Percentiles rank a stretch among this genome's conserved stretches.
Evolutionary conservation across 2,329 filamentous ascomycete genomes (phyloP).

Genomic region (Aspergillus sp.): DNA sequence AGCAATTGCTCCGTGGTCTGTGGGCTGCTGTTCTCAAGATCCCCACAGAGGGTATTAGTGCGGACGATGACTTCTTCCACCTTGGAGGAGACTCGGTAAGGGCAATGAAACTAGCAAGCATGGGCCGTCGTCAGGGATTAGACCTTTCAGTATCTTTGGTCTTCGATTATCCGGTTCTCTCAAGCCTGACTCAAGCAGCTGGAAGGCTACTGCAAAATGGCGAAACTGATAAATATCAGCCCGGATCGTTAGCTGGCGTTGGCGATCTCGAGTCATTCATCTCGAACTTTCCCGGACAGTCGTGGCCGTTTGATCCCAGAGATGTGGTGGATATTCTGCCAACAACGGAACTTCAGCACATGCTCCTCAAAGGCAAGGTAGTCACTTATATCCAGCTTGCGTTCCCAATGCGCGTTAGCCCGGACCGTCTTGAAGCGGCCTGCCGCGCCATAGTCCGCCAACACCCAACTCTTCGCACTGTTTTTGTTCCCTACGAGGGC

Average conservation of each 20-base stretch:
- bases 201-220: background rate
- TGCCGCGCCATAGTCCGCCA: background rate
- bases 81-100: constrained; percentile 1
- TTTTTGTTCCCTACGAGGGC: background rate
- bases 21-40: background rate
- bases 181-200: background rate
- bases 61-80: background rate
- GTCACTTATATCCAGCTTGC: background rate
- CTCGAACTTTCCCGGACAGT: background rate
- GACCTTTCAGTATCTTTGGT: background rate
- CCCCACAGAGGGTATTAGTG: background rate
- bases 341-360: background rate
- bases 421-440: background rate
- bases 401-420: background rate
- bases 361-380: background rate
- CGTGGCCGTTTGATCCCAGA: background rate
- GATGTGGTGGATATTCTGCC: background rate
- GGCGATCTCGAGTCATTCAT: background rate
- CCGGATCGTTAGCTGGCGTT: background rate
- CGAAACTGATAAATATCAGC: background rate
- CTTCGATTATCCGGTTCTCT: background rate
- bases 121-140: background rate
- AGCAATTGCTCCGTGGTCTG: background rate
- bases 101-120: background rate
- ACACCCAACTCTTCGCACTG: background rate